Evolutionary conservation across 768 basidiomycete species (phyloP).

Genomic region (Phanerodontia chrysosporium): DNA sequence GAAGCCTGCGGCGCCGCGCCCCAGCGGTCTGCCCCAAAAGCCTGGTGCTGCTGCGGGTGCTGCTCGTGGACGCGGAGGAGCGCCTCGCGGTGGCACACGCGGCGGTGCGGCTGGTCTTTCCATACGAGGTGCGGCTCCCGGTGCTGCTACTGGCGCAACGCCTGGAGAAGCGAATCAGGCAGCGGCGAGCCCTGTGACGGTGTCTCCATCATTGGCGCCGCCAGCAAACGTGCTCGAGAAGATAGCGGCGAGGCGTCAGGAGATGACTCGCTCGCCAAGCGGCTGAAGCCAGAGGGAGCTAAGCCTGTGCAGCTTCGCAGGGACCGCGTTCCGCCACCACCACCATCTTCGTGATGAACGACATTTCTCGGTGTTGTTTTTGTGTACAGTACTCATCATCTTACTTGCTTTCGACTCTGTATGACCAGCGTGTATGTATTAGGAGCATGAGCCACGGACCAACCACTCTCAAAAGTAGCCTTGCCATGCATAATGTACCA

Average conservation of each 20-base stretch:
- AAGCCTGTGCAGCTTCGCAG: constrained; percentile 27
- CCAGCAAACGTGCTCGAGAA: constrained; percentile 61
- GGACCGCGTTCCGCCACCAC: constrained; percentile 20
- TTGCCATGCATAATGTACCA: neutral
- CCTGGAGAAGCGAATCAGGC: constrained; percentile 19
- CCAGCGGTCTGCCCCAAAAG: constrained; percentile 27
- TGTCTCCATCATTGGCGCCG: constrained; percentile 62
- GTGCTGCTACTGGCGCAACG: constrained; percentile 18
- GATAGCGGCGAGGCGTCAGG: constrained; percentile 34
- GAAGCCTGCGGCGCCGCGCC: constrained; percentile 15
- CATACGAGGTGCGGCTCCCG: constrained; percentile 26
- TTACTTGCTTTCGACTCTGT: constrained; percentile 5
- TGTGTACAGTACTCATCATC: neutral
- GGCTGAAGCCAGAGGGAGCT: constrained; percentile 46
- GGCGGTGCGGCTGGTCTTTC: constrained; percentile 19
- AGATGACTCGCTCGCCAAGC: constrained; percentile 63
- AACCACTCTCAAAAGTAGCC: neutral
- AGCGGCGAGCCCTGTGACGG: constrained; percentile 33
- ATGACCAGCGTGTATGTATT: constrained; percentile 1
- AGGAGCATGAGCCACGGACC: neutral
- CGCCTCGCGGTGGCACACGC: constrained; percentile 22
- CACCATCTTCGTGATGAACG: constrained; percentile 4
- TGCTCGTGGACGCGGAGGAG: constrained; percentile 29
- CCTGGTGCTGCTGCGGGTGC: constrained; percentile 24
- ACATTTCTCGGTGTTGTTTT: constrained; percentile 3